Evolutionary conservation across 225 moss, liverwort and hornwort genomes (phyloP).

Genomic region (Physcomitrellopsis africana): DNA sequence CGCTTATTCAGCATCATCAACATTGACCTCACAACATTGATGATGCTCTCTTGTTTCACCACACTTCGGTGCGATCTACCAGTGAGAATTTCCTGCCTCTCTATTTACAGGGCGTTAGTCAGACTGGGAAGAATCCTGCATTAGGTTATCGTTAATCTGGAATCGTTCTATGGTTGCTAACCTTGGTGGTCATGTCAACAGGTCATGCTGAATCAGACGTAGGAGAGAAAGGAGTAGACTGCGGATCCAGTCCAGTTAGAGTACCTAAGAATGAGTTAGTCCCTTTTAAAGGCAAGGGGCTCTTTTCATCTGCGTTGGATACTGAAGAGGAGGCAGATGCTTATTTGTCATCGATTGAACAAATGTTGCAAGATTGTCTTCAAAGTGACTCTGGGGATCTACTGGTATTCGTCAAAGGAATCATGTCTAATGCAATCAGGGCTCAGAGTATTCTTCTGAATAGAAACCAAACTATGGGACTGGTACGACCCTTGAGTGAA

Average conservation of each 20-base stretch:
- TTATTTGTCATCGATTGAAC: conserved; percentile 47
- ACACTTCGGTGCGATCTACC: neutral
- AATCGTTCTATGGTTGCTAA: neutral
- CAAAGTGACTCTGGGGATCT: conserved; percentile 54
- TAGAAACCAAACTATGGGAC: conserved; percentile 16
- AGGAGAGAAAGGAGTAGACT: conserved; percentile 1
- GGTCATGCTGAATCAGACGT: conserved; percentile 23
- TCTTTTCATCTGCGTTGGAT: conserved; percentile 15
- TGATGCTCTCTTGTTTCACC: neutral
- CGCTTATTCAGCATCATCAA: neutral
- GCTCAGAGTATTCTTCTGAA: conserved; percentile 42
- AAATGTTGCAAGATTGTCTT: conserved; percentile 52
- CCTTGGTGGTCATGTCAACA: conserved; percentile 7
- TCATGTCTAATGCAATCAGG: conserved; percentile 49
- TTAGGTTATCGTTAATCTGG: neutral
- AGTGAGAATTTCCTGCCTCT: neutral
- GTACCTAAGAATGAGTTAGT: conserved; percentile 14
- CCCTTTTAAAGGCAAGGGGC: conserved; percentile 20
- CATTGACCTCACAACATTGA: too few relatives aligned
- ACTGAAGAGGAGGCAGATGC: conserved; percentile 50
- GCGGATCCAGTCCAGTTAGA: conserved; percentile 9
- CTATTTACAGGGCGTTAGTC: neutral
- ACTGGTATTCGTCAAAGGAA: conserved; percentile 53
- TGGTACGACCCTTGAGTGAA: conserved; percentile 4
- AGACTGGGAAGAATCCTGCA: neutral